Base-by-base conservation (phyloP, 345 rosid genomes). In the Arabidopsis arenosa region DNA sequence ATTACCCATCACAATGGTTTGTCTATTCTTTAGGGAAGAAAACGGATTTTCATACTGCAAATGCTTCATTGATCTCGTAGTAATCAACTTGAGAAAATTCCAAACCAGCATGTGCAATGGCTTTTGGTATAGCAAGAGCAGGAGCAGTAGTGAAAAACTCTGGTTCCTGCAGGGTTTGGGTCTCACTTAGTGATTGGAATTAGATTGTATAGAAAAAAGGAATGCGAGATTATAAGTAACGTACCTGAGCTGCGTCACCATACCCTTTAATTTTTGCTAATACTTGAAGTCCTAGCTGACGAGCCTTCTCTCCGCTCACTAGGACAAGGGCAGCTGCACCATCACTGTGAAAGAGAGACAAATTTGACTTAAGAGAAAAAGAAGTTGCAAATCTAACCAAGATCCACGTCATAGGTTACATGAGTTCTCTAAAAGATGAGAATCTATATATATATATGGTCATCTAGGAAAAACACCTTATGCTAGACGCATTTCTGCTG, bases 11-110 rank as follows among this genome's bases (percentile, higher is more conserved):
- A n/a, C 39, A 55, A 32, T 32, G n/a, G 51, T 32, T 41, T 14
- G 47, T 15, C 54, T 48, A 55, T 18, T 26, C 15, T 36, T 51
- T 36, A 66, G 14, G 48, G 58, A 63, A 63, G 54, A 35, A 74
- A 44, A 15, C 36, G 0, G 37, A 21, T 43, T 45, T 70, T 78
- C 87, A 86, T 84, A 95, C 98, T 54, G 99, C 88, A 76, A 95
- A 95, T 67, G 99, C 99, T 85, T 95, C 99, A 62, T 95, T 95
- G 73, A 95, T 93, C 82, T 95, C 99, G 70, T 93, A 95, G 66
- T 61, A 95, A 83, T 93, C 98, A 66, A 95, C 82, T 83, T 87
- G 87, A 57, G 98, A 90, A 76, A 97, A 88, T 72, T 86, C 84
- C 85, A 95, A 64, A 72, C 90, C 85, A 63, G 98, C 96, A 72